These are phyloP conservation scores for Ajuga chamaepitys DNA, from an alignment of 257 asterid species.

Conservation along the genomic window DNA sequence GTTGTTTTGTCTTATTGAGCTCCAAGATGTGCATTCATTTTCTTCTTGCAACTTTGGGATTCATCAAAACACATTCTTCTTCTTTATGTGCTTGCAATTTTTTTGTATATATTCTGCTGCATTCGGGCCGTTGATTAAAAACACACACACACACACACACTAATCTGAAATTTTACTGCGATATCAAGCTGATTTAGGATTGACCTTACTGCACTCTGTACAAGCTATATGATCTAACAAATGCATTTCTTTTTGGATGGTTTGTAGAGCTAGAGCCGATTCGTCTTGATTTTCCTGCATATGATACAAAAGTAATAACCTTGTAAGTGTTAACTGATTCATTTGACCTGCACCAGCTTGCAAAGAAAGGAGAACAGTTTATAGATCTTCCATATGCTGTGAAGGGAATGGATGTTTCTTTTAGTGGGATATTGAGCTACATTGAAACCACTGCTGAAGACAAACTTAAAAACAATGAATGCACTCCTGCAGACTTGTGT, in stretches of 20 bases:
- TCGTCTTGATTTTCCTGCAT: neutral
- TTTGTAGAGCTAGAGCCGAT: neutral
- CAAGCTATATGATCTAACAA: neutral
- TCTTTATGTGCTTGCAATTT: neutral
- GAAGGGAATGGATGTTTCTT: constrained; percentile 98
- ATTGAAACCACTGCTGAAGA: constrained; percentile 87
- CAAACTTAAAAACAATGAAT: constrained; percentile 59
- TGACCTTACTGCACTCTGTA: neutral
- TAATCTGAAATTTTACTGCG: neutral
- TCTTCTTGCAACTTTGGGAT: neutral
- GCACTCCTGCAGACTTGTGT: constrained; percentile 59
- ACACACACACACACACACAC: too few species aligned
- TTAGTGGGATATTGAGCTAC: constrained; percentile 90
- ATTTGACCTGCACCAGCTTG: constrained; percentile 53
- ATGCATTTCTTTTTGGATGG: neutral
- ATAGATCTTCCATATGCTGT: constrained; percentile 94
- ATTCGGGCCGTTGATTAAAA: neutral
- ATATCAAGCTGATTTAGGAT: neutral
- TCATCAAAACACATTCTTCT: neutral
- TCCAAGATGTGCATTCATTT: neutral
- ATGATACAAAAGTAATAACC: neutral
- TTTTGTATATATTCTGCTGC: neutral
- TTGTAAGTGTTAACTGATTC: neutral
- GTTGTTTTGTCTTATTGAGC: neutral
- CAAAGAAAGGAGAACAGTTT: constrained; percentile 80